A percentile compares a stretch with the other conserved stretches of the same genome.
Conservation (phyloP, 352 stramenopile genomes). For the Globisporangium cylindrosporum region DNA sequence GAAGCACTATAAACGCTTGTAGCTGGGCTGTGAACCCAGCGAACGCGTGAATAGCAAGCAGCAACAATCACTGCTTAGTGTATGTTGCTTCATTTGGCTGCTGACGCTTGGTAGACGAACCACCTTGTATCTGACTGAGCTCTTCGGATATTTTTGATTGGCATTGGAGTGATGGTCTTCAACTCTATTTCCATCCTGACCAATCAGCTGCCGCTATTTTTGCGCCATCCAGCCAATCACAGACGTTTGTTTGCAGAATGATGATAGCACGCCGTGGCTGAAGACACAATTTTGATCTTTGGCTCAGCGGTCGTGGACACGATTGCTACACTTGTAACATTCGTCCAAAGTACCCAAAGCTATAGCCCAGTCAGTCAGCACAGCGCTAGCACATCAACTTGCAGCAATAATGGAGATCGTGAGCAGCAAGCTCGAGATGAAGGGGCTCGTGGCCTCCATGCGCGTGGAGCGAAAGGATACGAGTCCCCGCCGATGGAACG, state of each 20-base stretch:
- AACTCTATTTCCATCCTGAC: background rate
- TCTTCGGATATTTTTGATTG: background rate
- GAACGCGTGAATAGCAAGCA: background rate
- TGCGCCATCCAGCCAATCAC: background rate
- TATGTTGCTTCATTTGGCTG: background rate
- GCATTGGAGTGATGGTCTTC: constrained; percentile 1
- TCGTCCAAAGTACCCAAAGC: background rate
- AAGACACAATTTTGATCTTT: background rate
- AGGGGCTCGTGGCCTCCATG: constrained; percentile 9
- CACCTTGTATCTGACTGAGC: background rate
- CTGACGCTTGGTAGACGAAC: background rate
- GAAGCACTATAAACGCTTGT: background rate
- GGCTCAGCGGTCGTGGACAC: background rate
- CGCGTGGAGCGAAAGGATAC: constrained; percentile 20
- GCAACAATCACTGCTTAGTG: background rate
- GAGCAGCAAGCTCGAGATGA: constrained; percentile 22
- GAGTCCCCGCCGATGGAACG: constrained; percentile 30
- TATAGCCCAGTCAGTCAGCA: background rate
- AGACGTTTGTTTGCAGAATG: background rate
- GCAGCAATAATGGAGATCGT: constrained; percentile 25
- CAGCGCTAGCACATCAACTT: background rate
- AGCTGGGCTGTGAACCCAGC: background rate
- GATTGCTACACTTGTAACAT: background rate
- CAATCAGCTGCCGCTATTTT: background rate
- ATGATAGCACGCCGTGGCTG: background rate